Evolutionary conservation across 2,329 filamentous ascomycete genomes (phyloP).

Genomic region (Aphanocladium album): DNA sequence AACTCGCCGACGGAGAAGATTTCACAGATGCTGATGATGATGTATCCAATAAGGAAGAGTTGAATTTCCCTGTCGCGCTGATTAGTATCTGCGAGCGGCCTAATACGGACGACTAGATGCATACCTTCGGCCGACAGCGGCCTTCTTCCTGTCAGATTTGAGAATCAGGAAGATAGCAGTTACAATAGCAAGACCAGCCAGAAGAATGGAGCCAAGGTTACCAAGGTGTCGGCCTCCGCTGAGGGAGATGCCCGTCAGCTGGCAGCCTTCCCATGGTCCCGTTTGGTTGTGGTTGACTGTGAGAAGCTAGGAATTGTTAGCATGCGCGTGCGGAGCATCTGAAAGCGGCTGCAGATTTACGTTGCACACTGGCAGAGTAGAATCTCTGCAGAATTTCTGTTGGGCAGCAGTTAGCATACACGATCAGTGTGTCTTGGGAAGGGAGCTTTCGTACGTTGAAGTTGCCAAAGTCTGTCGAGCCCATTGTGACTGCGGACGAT

Average conservation of each 20-base stretch:
- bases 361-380: slow-evolving; percentile 79
- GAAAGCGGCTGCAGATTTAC: slow-evolving; percentile 44
- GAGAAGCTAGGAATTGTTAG: slow-evolving; percentile 52
- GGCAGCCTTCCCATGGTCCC: slow-evolving; percentile 63
- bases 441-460: slow-evolving; percentile 43
- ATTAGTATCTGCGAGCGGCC: not conserved
- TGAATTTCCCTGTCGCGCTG: slow-evolving; percentile 76
- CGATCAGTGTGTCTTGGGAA: slow-evolving; percentile 2
- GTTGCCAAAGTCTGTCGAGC: slow-evolving; percentile 57
- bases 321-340: not conserved
- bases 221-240: slow-evolving; percentile 62
- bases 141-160: slow-evolving; percentile 82
- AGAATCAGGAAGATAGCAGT: slow-evolving; percentile 64
- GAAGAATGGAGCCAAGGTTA: slow-evolving; percentile 88
- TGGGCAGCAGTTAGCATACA: slow-evolving; percentile 8
- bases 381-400: slow-evolving; percentile 78
- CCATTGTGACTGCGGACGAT: slow-evolving; percentile 41
- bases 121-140: slow-evolving; percentile 88
- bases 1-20: slow-evolving; percentile 94
- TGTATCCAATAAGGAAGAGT: slow-evolving; percentile 80
- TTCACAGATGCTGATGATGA: slow-evolving; percentile 86
- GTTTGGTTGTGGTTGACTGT: slow-evolving; percentile 53
- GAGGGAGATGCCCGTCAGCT: slow-evolving; percentile 69
- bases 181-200: slow-evolving; percentile 72
- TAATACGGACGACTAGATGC: slow-evolving; percentile 19